Evolutionary conservation across 2,329 filamentous ascomycete species (phyloP).

Genomic region (Epichloe bromicola): DNA sequence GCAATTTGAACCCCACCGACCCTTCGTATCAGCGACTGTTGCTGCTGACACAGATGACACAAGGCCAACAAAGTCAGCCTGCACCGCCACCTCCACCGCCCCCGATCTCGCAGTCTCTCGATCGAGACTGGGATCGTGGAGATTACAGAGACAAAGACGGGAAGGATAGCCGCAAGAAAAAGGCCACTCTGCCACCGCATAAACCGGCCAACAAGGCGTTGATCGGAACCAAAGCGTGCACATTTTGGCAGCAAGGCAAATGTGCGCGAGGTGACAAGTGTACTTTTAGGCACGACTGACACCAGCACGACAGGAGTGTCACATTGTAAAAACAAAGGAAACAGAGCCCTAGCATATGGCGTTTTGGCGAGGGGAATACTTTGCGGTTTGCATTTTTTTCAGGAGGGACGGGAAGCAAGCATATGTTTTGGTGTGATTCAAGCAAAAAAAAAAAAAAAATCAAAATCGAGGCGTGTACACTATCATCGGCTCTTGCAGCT

Average conservation of each 20-base stretch:
- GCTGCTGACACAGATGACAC: conserved; percentile 25
- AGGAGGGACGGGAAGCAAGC: not conserved
- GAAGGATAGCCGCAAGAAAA: conserved; percentile 28
- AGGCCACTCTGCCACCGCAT: conserved; percentile 26
- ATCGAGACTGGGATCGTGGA: conserved; percentile 17
- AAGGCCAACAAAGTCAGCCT: conserved; percentile 17
- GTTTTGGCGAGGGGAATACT: not conserved
- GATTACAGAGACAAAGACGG: conserved; percentile 19
- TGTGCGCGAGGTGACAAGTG: conserved; percentile 63
- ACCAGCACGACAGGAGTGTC: not conserved
- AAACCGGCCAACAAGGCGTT: conserved; percentile 40
- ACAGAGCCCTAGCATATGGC: conserved; percentile 1
- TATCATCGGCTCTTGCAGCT: not conserved
- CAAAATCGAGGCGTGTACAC: not conserved
- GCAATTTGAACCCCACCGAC: conserved; percentile 24
- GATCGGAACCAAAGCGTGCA: conserved; percentile 55
- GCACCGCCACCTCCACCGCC: conserved; percentile 12
- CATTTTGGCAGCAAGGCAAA: conserved; percentile 57
- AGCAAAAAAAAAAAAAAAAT: not conserved
- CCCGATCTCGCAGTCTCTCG: not conserved
- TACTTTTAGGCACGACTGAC: conserved; percentile 55
- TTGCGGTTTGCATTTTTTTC: not conserved
- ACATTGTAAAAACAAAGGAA: not conserved
- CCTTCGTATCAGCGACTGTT: conserved; percentile 27
- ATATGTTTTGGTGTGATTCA: not conserved